Evolutionary conservation across 306 rosid genomes (phyloP).

Genomic region (Trifolium repens): DNA sequence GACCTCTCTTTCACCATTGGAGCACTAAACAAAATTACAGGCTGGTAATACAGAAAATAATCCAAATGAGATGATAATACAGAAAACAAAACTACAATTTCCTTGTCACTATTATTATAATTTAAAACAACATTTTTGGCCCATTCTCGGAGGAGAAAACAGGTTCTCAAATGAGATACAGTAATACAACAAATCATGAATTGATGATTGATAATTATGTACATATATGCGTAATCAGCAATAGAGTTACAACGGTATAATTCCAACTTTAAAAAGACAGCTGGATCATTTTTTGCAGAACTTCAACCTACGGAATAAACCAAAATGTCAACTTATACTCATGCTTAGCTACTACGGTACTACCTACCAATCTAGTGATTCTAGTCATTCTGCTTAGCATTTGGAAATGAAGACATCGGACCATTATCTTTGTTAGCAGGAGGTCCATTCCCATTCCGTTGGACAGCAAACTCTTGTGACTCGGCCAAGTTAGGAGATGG

Average conservation of each 20-base stretch:
- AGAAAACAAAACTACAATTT: not conserved
- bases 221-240: constrained; percentile 34
- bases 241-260: constrained; percentile 46
- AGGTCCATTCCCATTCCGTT: constrained; percentile 58
- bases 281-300: constrained; percentile 55
- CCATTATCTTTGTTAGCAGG: constrained; percentile 62
- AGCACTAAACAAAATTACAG: not conserved
- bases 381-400: constrained; percentile 52
- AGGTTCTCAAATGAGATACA: constrained; percentile 22
- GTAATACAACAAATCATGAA: constrained; percentile 34
- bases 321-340: constrained; percentile 35
- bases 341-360: not conserved
- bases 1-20: too few species aligned
- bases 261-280: constrained; percentile 87
- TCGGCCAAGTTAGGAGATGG: constrained; percentile 49
- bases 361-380: constrained; percentile 28
- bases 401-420: constrained; percentile 53
- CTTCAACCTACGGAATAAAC: constrained; percentile 37
- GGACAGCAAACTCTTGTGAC: constrained; percentile 68
- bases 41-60: not conserved
- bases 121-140: not conserved
- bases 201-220: constrained; percentile 35
- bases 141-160: constrained; percentile 27
- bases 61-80: not conserved
- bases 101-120: not conserved